Conservation (phyloP, 2,329 filamentous ascomycete genomes). For the Aspergillus sergii region DNA sequence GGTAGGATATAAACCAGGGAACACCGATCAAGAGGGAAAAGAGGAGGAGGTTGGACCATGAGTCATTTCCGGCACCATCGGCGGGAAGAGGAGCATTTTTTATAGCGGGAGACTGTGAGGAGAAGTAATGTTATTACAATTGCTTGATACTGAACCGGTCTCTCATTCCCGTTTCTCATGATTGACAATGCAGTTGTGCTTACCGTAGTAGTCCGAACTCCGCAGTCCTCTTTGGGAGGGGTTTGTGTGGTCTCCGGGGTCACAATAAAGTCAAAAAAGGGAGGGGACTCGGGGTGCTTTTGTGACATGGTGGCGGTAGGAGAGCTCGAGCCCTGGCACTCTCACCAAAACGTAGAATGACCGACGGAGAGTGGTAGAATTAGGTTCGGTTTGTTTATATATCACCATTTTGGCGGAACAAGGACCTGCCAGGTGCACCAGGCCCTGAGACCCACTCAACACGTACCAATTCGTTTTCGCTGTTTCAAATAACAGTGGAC, state of each 20-base stretch:
- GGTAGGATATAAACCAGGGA: conserved; percentile 80
- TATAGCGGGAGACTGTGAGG: conserved; percentile 75
- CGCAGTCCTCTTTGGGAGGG: background rate
- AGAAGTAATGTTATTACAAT: background rate
- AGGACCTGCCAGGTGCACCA: background rate
- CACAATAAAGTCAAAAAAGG: background rate
- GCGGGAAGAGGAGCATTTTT: conserved; percentile 93
- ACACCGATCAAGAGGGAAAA: conserved; percentile 69
- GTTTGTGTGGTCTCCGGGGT: background rate
- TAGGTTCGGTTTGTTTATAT: background rate
- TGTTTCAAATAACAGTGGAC: background rate
- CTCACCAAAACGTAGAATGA: background rate
- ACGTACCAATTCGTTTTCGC: background rate
- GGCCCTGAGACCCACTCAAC: background rate
- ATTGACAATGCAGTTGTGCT: background rate
- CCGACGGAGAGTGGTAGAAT: background rate
- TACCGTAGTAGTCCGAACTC: background rate
- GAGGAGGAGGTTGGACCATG: conserved; percentile 82
- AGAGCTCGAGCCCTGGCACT: background rate
- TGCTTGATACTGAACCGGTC: background rate
- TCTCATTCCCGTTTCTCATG: background rate
- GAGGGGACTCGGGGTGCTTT: background rate
- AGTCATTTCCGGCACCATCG: conserved; percentile 79
- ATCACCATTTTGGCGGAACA: background rate
- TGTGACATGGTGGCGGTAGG: background rate